Evolutionary conservation across 768 basidiomycete genomes (phyloP).

Genomic region (Suillus paluster): DNA sequence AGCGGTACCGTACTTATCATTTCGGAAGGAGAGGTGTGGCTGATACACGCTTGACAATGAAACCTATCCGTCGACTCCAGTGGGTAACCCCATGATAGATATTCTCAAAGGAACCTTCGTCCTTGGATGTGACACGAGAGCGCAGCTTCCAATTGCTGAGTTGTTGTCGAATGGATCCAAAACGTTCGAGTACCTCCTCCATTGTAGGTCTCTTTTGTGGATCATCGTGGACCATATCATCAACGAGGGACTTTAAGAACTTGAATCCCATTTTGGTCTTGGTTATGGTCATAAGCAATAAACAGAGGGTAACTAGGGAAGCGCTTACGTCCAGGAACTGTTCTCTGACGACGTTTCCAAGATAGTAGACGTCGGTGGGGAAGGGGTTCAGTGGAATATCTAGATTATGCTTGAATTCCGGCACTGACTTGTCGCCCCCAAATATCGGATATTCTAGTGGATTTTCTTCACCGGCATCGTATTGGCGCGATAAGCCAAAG

Average conservation of each 20-base stretch:
- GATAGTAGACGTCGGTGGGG: slow-evolving; percentile 46
- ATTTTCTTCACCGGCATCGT: slow-evolving; percentile 25
- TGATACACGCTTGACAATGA: slow-evolving; percentile 5
- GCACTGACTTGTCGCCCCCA: slow-evolving; percentile 48
- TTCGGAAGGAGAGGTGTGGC: not conserved
- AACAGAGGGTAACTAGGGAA: no score
- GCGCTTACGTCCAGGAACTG: slow-evolving; percentile 39
- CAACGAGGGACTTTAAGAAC: slow-evolving; percentile 27
- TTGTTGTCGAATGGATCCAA: slow-evolving; percentile 13
- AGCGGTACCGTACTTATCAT: no score
- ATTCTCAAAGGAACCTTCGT: slow-evolving; percentile 17
- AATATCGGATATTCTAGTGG: slow-evolving; percentile 34
- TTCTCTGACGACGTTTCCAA: slow-evolving; percentile 42
- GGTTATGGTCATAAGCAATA: not conserved
- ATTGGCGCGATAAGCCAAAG: slow-evolving; percentile 40
- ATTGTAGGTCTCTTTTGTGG: slow-evolving; percentile 27
- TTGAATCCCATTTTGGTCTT: slow-evolving; percentile 18
- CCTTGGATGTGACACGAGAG: slow-evolving; percentile 26
- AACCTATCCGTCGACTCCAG: slow-evolving; percentile 28
- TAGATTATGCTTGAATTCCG: slow-evolving; percentile 37
- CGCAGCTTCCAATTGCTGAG: slow-evolving; percentile 27
- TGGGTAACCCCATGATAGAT: slow-evolving; percentile 20
- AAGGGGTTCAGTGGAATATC: slow-evolving; percentile 41
- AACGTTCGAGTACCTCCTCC: slow-evolving; percentile 24
- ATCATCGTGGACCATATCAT: slow-evolving; percentile 26